phyloP scores from a whole-genome alignment of 169 alveolate genomes.

The Ichthyophthirius multifiliis region DNA sequence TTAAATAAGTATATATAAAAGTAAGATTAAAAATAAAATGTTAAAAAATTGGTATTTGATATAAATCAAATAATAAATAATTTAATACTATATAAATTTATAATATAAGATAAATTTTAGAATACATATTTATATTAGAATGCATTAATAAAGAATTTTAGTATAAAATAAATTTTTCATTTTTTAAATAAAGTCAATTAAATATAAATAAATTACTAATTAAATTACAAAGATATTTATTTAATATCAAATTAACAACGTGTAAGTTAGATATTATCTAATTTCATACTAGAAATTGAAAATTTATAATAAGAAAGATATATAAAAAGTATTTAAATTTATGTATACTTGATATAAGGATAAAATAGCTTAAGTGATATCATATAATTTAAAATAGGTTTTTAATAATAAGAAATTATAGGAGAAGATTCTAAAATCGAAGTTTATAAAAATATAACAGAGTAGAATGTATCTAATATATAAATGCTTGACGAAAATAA shows the following conservation, averaged over 20 bases:
- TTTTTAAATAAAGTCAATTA: neutral
- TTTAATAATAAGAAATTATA: too few species aligned
- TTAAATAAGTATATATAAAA: neutral
- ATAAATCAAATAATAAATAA: neutral
- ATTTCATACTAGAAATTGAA: neutral
- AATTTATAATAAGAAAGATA: too few species aligned
- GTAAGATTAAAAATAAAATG: neutral
- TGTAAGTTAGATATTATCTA: neutral
- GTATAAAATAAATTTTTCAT: neutral
- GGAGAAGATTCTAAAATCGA: too few species aligned
- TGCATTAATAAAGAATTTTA: neutral
- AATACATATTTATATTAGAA: neutral
- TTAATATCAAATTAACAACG: neutral
- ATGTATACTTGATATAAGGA: too few species aligned
- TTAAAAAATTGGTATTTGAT: neutral
- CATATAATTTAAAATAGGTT: too few species aligned
- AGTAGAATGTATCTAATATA: too few species aligned
- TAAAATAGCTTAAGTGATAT: too few species aligned
- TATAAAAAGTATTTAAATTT: too few species aligned
- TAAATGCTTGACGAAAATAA: too few species aligned
- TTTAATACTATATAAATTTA: neutral
- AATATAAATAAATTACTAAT: neutral
- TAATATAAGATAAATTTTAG: neutral
- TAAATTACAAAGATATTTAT: neutral
- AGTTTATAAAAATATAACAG: too few species aligned